Evolutionary conservation across 2,329 filamentous ascomycete species (phyloP), one percentile per base, ranked within the genome.

Genomic region (Aspergillus sp.): DNA sequence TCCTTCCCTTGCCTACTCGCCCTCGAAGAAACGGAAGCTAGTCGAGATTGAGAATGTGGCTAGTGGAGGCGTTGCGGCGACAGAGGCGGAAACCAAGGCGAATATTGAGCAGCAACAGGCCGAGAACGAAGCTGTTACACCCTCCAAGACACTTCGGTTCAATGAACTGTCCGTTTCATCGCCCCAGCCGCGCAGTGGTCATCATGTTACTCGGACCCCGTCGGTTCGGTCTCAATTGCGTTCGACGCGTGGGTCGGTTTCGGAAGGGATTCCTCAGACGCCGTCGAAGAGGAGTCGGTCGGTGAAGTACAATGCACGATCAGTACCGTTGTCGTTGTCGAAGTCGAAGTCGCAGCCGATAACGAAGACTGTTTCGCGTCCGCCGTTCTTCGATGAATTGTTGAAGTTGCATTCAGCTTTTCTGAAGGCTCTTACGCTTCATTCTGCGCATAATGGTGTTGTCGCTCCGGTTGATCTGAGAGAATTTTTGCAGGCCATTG

Each of bases 371-470:
- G 17, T 44, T 13, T 22, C 32, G 27, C 62, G 56, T 5, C 61
- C 61, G 20, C 42, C 60, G 10, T 64, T 58, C 35, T 61, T 69
- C 20, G 51, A 58, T 33, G 80, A 86, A 43, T 71, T 89, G 13
- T 67, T 86, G 44, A 71, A 78, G 48, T 72, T 90, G 22, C 81
- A 89, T 63, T 73, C 74, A 37, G 76, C 83, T 9, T 86, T 90
- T 55, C 73, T 88, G 49, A 83, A 83, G 59, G 82, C 85, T 0
- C 71, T 88, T 20, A 78, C 80, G 0, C 69, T 90, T 7, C 84
- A 89, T 59, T 78, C 82, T 51, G 83, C 83, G 1, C 85, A 90
- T 66, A 81, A 85, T 63, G 83, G 84, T 50, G 70, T 72, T 25
- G 72, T 75, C 42, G 74, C 79, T 0, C 83, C 86, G 0, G 79